phyloP scores from a whole-genome alignment of 495 filamentous ascomycete species.

The Aspergillus ellipticus region DNA sequence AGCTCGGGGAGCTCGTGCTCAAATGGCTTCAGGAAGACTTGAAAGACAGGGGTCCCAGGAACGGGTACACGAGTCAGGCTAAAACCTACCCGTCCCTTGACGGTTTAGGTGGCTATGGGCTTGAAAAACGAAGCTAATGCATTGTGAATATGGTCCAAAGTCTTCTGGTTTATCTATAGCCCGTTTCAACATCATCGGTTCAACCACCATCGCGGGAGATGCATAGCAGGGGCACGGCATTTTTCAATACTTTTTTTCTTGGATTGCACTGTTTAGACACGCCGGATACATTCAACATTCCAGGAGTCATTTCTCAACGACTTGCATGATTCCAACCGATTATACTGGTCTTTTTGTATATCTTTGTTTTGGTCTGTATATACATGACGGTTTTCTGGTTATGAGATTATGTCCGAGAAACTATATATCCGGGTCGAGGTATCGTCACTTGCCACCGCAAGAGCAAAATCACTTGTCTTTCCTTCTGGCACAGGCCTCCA shows the following conservation, averaged over 20 bases:
- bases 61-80: conserved; percentile 57
- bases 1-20: conserved; percentile 79
- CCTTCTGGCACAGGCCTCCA: conserved; percentile 60
- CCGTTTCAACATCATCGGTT: conserved; percentile 19
- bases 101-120: conserved; percentile 78
- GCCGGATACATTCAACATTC: conserved; percentile 31
- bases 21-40: conserved; percentile 84
- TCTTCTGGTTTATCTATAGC: conserved; percentile 6
- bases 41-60: conserved; percentile 72
- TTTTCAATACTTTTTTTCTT: background rate
- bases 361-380: conserved; percentile 13
- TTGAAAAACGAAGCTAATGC: conserved; percentile 53
- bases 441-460: conserved; percentile 83
- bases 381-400: conserved; percentile 17
- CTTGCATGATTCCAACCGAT: conserved; percentile 5
- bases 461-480: conserved; percentile 38
- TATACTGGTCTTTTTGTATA: background rate
- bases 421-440: conserved; percentile 70
- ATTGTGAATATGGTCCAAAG: background rate
- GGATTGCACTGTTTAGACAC: conserved; percentile 15
- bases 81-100: conserved; percentile 63
- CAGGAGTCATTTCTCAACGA: conserved; percentile 24
- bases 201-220: conserved; percentile 27
- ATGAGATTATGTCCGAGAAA: conserved; percentile 39
- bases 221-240: conserved; percentile 22